A percentile compares a stretch with the other conserved stretches of the same genome.
phyloP scores from a whole-genome alignment of 108 stramenopile genomes.

The Mediolabrus comicus region DNA sequence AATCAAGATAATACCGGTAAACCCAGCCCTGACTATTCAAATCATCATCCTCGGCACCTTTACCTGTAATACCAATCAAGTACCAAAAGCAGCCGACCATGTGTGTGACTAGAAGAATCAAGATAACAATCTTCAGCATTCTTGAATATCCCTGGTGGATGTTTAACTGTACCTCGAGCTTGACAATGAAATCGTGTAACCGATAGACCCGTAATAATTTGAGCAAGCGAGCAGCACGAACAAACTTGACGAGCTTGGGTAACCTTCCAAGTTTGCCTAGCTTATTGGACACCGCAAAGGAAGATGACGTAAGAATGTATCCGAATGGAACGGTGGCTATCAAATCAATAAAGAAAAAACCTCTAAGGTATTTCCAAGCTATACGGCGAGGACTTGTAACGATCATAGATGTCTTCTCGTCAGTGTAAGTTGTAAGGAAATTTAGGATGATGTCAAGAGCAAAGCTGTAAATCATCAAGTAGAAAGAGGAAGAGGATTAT shows the following conservation, averaged over 20 bases:
- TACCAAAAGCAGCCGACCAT: constrained; percentile 53
- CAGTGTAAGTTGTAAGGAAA: constrained; percentile 42
- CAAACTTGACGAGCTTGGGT: constrained; percentile 35
- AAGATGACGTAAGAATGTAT: constrained; percentile 11
- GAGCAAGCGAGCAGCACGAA: constrained; percentile 15
- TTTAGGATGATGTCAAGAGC: constrained; percentile 36
- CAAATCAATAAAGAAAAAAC: constrained; percentile 38
- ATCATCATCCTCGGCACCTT: not conserved
- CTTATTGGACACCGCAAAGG: constrained; percentile 9
- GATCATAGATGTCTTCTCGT: not conserved
- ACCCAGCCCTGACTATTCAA: constrained; percentile 33
- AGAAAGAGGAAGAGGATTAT: too few species aligned
- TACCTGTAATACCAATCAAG: constrained; percentile 38
- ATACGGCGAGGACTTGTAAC: constrained; percentile 19
- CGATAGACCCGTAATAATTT: constrained; percentile 23
- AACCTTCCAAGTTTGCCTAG: constrained; percentile 31
- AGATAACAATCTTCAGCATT: constrained; percentile 43
- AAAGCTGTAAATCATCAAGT: too few species aligned
- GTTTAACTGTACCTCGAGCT: constrained; percentile 31
- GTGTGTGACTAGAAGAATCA: constrained; percentile 46
- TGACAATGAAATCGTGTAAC: constrained; percentile 11
- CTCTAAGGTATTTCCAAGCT: constrained; percentile 25
- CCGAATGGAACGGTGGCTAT: constrained; percentile 37
- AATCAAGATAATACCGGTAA: constrained; percentile 20
- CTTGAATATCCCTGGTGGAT: constrained; percentile 35